Conservation (phyloP, 345 rosid species). For the Camelina neglecta region DNA sequence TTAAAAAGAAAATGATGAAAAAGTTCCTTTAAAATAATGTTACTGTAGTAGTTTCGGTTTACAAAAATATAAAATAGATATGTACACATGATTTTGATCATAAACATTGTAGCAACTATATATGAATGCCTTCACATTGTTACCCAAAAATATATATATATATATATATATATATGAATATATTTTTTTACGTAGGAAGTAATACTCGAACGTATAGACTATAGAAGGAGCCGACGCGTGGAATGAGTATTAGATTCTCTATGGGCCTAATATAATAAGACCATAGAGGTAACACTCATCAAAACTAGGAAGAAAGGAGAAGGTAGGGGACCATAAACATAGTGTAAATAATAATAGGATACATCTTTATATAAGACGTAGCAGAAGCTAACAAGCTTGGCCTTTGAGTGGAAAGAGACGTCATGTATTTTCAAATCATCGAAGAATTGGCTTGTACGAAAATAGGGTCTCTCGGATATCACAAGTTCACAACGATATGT, state of each 20-base stretch:
- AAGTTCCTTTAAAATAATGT: no score
- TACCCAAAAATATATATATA: no score
- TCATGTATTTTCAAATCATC: neutral
- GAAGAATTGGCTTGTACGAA: slow-evolving; percentile 4
- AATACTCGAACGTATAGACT: no score
- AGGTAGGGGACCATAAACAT: slow-evolving; percentile 24
- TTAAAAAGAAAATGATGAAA: no score
- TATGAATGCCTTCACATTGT: no score
- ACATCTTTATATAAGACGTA: slow-evolving; percentile 19
- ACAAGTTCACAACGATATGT: slow-evolving; percentile 11
- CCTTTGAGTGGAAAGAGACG: slow-evolving; percentile 35
- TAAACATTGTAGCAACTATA: no score
- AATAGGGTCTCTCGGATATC: neutral
- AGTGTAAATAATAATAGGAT: neutral
- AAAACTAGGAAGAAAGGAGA: slow-evolving; percentile 18
- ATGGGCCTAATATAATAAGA: slow-evolving; percentile 8
- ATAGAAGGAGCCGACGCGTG: neutral
- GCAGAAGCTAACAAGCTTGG: slow-evolving; percentile 32
- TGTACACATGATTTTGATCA: no score
- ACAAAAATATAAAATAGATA: no score
- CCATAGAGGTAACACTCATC: slow-evolving; percentile 20
- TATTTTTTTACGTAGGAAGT: no score
- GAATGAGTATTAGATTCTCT: neutral
- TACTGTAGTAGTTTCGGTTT: no score
- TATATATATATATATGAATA: no score